A percentile compares a stretch with the other conserved stretches of the same genome.
These are phyloP conservation scores for Angomonas ambiguus DNA, from an alignment of 208 protist species.

Conservation along the genomic window DNA sequence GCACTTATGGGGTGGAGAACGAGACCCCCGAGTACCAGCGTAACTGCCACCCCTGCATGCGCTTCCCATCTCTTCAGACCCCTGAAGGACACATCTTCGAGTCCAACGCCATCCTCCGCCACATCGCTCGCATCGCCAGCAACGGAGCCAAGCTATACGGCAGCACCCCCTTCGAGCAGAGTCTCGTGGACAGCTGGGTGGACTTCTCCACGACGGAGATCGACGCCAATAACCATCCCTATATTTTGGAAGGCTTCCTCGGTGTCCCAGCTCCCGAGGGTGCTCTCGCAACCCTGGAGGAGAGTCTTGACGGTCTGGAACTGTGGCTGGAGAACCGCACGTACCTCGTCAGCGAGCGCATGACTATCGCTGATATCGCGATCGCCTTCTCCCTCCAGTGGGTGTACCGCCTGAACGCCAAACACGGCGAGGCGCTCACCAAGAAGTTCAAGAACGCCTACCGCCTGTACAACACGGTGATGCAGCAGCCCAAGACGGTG, in stretches of 20 bases:
- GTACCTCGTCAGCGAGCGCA: slow-evolving; percentile 80
- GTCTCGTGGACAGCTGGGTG: slow-evolving; percentile 86
- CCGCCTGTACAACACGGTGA: slow-evolving; percentile 75
- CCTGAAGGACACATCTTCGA: slow-evolving; percentile 83
- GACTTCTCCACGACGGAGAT: slow-evolving; percentile 78
- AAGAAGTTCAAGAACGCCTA: slow-evolving; percentile 62
- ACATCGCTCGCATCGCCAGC: slow-evolving; percentile 67
- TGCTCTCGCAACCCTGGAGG: slow-evolving; percentile 28
- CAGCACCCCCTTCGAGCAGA: slow-evolving; percentile 55
- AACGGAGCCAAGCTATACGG: slow-evolving; percentile 68
- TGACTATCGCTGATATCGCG: slow-evolving; percentile 74
- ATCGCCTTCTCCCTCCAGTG: slow-evolving; percentile 61
- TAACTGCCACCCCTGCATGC: slow-evolving; percentile 65
- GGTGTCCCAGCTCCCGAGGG: slow-evolving; percentile 20
- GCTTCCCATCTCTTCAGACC: slow-evolving; percentile 73
- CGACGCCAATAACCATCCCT: slow-evolving; percentile 27
- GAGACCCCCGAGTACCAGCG: slow-evolving; percentile 45
- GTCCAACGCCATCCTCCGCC: slow-evolving; percentile 77
- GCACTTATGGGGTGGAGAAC: slow-evolving; percentile 56
- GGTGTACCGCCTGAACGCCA: slow-evolving; percentile 35
- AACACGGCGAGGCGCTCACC: slow-evolving; percentile 40
- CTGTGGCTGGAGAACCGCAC: slow-evolving; percentile 74
- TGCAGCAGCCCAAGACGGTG: slow-evolving; percentile 67
- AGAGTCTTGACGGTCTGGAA: slow-evolving; percentile 54
- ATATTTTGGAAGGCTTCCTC: slow-evolving; percentile 22